A percentile compares a stretch with the other conserved stretches of the same genome.
phyloP scores from a whole-genome alignment of 225 moss, liverwort and hornwort species.

The Asterella californica region DNA sequence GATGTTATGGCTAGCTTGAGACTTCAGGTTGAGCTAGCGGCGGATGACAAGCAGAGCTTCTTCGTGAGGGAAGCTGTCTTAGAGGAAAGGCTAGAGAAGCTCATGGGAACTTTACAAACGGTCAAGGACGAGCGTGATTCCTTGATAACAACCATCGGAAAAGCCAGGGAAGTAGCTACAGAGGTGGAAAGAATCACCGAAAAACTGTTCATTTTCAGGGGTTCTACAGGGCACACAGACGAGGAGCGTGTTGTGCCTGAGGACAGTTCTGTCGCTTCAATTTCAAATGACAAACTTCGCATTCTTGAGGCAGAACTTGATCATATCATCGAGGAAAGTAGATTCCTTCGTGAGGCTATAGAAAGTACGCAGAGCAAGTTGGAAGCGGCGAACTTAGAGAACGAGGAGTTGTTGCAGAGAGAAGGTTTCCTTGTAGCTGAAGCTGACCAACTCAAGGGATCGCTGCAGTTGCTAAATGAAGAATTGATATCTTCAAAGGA shows the following conservation, averaged over 20 bases:
- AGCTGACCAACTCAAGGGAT: conserved; percentile 11
- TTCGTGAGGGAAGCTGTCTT: conserved; percentile 11
- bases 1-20: not conserved
- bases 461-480: conserved; percentile 1
- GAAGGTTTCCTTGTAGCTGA: conserved; percentile 1
- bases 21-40: conserved; percentile 7
- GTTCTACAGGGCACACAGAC: not conserved
- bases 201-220: conserved; percentile 1
- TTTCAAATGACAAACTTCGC: conserved; percentile 7
- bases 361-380: conserved; percentile 3
- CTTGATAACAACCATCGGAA: not conserved
- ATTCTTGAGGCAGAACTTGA: conserved; percentile 19
- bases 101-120: conserved; percentile 13
- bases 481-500: not conserved
- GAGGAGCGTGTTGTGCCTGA: not conserved
- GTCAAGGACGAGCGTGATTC: conserved; percentile 19
- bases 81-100: conserved; percentile 17
- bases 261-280: not conserved
- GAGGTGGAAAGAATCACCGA: conserved; percentile 6
- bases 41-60: conserved; percentile 13
- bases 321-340: conserved; percentile 18
- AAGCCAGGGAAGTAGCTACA: not conserved
- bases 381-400: conserved; percentile 10
- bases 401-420: not conserved
- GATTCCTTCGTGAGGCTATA: not conserved